Conservation (phyloP, 139 green algal genomes). For the Chlamydomonas applanata region DNA sequence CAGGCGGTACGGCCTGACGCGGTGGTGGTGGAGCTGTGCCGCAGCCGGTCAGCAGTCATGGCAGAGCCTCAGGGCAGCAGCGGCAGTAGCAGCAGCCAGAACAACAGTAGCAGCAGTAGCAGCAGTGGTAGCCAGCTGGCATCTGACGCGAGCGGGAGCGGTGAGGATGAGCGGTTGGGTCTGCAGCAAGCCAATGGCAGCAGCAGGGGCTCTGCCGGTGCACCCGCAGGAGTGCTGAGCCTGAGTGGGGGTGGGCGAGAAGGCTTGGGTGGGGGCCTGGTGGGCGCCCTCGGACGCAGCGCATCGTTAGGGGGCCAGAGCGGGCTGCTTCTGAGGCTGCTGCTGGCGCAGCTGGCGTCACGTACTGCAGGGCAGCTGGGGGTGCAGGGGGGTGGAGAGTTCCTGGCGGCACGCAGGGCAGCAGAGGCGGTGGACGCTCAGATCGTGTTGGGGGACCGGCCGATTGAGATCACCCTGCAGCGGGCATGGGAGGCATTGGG, state of each 20-base stretch:
- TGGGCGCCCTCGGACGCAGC: slow-evolving; percentile 43
- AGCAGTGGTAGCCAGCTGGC: background rate
- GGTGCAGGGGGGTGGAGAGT: slow-evolving; percentile 55
- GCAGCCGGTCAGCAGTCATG: slow-evolving; percentile 53
- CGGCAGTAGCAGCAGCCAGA: background rate
- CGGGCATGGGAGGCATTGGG: slow-evolving; percentile 65
- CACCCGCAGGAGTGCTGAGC: slow-evolving; percentile 35
- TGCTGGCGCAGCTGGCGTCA: slow-evolving; percentile 41
- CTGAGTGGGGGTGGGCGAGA: slow-evolving; percentile 33
- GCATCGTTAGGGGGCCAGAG: slow-evolving; percentile 58
- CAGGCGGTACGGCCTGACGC: slow-evolving; percentile 55
- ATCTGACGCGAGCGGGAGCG: background rate
- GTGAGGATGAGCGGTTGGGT: background rate
- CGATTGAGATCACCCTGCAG: slow-evolving; percentile 80
- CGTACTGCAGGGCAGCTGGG: slow-evolving; percentile 32
- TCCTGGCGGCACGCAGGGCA: slow-evolving; percentile 51
- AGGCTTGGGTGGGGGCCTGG: slow-evolving; percentile 27
- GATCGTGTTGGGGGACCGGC: slow-evolving; percentile 82
- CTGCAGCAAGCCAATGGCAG: slow-evolving; percentile 11
- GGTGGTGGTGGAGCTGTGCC: slow-evolving; percentile 81
- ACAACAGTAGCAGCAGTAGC: slow-evolving; percentile 18
- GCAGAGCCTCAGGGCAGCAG: slow-evolving; percentile 21
- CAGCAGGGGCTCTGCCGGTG: background rate
- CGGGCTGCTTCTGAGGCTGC: slow-evolving; percentile 62
- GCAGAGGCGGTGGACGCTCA: slow-evolving; percentile 51